Percentiles rank a stretch among this genome's conserved stretches.
Evolutionary conservation across 768 basidiomycete species (phyloP).

Genomic region (Pholiota microspora): DNA sequence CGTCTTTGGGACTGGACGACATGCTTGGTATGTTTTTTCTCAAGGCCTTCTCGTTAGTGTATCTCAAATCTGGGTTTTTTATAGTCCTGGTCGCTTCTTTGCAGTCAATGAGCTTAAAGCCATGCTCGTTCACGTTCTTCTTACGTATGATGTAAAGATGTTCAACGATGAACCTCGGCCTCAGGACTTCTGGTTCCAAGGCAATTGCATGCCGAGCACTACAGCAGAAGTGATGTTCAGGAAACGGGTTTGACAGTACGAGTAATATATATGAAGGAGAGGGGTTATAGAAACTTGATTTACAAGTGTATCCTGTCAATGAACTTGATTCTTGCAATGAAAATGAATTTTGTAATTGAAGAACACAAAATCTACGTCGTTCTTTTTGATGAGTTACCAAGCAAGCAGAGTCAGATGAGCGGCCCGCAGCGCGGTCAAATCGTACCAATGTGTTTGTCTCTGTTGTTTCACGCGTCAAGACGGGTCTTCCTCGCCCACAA

Average conservation of each 20-base stretch:
- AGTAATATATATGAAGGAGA: too few species aligned
- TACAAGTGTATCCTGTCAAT: too few species aligned
- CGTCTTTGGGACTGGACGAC: slow-evolving; percentile 34
- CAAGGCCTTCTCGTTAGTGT: background rate
- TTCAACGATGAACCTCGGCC: slow-evolving; percentile 21
- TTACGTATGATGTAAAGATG: slow-evolving; percentile 40
- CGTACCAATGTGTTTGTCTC: slow-evolving; percentile 24
- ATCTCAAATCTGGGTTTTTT: background rate
- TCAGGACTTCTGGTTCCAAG: slow-evolving; percentile 20
- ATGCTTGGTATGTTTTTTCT: slow-evolving; percentile 18
- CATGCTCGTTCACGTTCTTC: slow-evolving; percentile 35
- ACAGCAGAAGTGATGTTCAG: slow-evolving; percentile 23
- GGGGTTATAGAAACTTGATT: too few species aligned
- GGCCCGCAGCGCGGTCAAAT: background rate
- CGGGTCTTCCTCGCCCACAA: slow-evolving; percentile 26
- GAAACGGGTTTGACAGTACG: slow-evolving; percentile 15
- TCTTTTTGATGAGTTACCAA: too few species aligned
- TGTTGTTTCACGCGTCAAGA: slow-evolving; percentile 43
- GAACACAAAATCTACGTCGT: too few species aligned
- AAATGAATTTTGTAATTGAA: too few species aligned
- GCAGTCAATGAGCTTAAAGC: slow-evolving; percentile 43
- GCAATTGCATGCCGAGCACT: slow-evolving; percentile 17
- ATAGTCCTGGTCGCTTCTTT: slow-evolving; percentile 42
- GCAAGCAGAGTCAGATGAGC: too few species aligned
- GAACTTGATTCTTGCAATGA: too few species aligned